Evolutionary conservation across 495 filamentous ascomycete species (phyloP).

Genomic region (Aspergillus homomorphus): DNA sequence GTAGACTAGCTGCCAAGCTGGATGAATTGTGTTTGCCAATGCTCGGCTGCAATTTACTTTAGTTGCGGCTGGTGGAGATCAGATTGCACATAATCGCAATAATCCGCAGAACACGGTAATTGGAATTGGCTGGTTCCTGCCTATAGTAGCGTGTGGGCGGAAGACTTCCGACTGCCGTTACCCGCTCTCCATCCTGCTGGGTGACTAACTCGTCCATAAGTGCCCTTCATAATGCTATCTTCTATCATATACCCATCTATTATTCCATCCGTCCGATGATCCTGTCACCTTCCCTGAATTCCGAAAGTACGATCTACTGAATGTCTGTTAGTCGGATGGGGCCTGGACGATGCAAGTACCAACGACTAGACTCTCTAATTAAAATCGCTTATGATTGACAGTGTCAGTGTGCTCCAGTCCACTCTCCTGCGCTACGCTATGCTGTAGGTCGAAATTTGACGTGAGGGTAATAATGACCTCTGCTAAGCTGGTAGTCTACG

Average conservation of each 20-base stretch:
- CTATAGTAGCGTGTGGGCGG: neutral
- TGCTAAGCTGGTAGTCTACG: neutral
- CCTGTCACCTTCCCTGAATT: neutral
- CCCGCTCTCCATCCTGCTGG: neutral
- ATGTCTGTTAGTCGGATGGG: neutral
- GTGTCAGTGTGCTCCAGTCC: neutral
- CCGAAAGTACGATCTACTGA: neutral
- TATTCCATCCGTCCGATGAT: neutral
- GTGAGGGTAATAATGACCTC: too few species aligned
- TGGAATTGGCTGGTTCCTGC: neutral
- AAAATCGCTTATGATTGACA: neutral
- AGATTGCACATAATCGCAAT: neutral
- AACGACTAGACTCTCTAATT: neutral
- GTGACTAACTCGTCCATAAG: neutral
- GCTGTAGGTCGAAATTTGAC: too few species aligned
- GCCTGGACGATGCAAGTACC: neutral
- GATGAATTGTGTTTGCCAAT: neutral
- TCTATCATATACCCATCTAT: too few species aligned
- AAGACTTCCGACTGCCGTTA: slow-evolving; percentile 6
- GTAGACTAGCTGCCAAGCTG: neutral
- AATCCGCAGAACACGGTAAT: neutral
- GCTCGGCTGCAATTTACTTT: neutral
- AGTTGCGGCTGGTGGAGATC: neutral
- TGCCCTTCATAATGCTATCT: neutral
- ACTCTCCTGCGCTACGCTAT: neutral